Base-by-base conservation (phyloP, 75 land plant genomes). In the Pinus albicaulis region DNA sequence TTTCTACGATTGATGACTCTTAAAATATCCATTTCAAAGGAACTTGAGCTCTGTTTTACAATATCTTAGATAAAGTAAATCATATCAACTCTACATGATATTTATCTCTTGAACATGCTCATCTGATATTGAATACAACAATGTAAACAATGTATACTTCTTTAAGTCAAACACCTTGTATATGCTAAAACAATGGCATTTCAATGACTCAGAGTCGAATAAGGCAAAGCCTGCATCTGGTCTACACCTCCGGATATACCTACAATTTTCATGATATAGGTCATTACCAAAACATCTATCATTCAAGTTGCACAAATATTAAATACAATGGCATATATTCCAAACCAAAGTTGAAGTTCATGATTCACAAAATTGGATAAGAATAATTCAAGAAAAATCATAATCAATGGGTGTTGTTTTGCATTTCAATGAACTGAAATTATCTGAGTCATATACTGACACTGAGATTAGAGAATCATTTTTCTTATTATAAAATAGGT, bases 381-480 rank as follows among this genome's bases (percentile, higher is more conserved):
- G 11, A 31, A 17, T 4, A 53, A 4, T 22, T 74, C 26, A 34
- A 59, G 11, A 22, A 13, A 63, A n/a, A 16, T 76, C 93, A 48
- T 83, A 96, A 98, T 96, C 92, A 65, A 96, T 96, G 57, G 89
- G 92, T 12, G 53, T 48, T 48, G 53, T 48, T 10, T 12, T 48
- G 12, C 53, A 48, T 48, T 48, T 48, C 12, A 48, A 56, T 20
- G 99, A 92, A 82, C 95, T 98, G 85, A 91, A 98, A 66, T 91
- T 91, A 74, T 98, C 99, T 11, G 95, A 95, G 55, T 93, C 99
- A 85, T 95, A 98, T 53, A 98, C 99, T 70, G 98, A 98, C 55
- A 98, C 99, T 44, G 99, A 95, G 71, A 98, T 98, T 36, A 98
- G 86, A 25, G 95, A 98, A 17, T 98, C 98, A 79, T 98, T 98